phyloP scores from a whole-genome alignment of 768 basidiomycete genomes.

The Boletus sensibilis region DNA sequence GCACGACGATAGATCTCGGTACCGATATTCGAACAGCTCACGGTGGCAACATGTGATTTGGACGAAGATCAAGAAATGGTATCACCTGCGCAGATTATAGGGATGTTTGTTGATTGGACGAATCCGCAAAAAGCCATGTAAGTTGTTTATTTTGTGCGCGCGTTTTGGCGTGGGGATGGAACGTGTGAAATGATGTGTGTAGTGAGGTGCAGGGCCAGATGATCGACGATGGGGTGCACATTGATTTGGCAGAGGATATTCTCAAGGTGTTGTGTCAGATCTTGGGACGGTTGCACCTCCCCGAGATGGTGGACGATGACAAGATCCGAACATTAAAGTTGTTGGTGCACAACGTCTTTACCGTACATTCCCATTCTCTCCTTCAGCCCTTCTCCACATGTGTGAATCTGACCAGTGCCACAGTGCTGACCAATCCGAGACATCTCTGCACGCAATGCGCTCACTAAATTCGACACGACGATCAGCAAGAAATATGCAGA shows the following conservation, averaged over 20 bases:
- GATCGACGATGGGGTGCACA: conserved; percentile 45
- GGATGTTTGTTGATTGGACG: conserved; percentile 88
- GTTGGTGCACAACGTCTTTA: conserved; percentile 46
- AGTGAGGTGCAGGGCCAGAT: conserved; percentile 44
- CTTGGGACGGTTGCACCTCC: conserved; percentile 63
- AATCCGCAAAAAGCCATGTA: conserved; percentile 71
- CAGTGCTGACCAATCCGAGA: conserved; percentile 64
- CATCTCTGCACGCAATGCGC: conserved; percentile 61
- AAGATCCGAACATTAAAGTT: conserved; percentile 63
- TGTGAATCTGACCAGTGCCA: neutral
- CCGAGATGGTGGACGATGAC: conserved; percentile 67
- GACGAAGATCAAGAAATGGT: conserved; percentile 78
- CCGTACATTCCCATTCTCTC: neutral
- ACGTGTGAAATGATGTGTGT: neutral
- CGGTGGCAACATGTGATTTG: conserved; percentile 55
- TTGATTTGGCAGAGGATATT: conserved; percentile 56
- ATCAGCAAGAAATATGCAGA: conserved; percentile 72
- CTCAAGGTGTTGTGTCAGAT: conserved; percentile 58
- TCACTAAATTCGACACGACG: conserved; percentile 64
- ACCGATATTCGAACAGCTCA: conserved; percentile 60
- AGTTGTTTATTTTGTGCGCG: conserved; percentile 29
- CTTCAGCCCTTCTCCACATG: no score
- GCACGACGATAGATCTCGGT: conserved; percentile 60
- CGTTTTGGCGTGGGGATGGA: neutral
- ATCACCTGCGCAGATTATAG: conserved; percentile 64